These are phyloP conservation scores for Lagerstroemia fauriei DNA, from an alignment of 441 rosid genomes.

Conservation along the genomic window DNA sequence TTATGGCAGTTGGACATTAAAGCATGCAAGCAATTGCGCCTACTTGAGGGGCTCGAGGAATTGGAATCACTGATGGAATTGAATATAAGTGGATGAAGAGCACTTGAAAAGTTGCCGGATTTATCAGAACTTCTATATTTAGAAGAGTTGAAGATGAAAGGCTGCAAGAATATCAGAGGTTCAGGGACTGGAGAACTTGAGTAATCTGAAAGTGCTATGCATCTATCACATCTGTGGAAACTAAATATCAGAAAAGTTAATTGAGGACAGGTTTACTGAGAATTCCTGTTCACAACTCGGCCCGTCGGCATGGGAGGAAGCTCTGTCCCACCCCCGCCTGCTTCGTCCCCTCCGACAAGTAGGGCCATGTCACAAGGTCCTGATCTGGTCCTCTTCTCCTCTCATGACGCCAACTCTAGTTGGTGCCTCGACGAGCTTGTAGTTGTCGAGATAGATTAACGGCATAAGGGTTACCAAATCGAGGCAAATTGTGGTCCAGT, in stretches of 20 bases:
- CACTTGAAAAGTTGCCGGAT: background rate
- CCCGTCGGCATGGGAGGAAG: background rate
- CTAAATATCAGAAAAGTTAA: too few species aligned
- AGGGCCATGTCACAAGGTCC: background rate
- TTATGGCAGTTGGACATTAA: background rate
- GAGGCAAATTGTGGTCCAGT: too few species aligned
- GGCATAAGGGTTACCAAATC: too few species aligned
- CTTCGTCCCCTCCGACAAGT: background rate
- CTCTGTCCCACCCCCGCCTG: background rate
- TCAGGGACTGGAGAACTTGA: too few species aligned
- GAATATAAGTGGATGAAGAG: background rate
- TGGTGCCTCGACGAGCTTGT: slow-evolving; percentile 29
- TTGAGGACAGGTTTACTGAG: too few species aligned
- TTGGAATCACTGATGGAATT: background rate
- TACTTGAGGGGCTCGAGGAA: too few species aligned
- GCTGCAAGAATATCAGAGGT: background rate
- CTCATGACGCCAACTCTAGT: slow-evolving; percentile 5
- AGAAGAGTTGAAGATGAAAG: background rate
- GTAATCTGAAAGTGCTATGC: too few species aligned
- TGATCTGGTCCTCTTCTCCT: slow-evolving; percentile 5
- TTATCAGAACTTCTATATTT: background rate
- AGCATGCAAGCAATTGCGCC: too few species aligned
- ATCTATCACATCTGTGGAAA: too few species aligned
- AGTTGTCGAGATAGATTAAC: too few species aligned
- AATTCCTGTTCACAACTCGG: too few species aligned